phyloP scores from a whole-genome alignment of 2,329 filamentous ascomycete genomes.

The Hypoxylon sp. region DNA sequence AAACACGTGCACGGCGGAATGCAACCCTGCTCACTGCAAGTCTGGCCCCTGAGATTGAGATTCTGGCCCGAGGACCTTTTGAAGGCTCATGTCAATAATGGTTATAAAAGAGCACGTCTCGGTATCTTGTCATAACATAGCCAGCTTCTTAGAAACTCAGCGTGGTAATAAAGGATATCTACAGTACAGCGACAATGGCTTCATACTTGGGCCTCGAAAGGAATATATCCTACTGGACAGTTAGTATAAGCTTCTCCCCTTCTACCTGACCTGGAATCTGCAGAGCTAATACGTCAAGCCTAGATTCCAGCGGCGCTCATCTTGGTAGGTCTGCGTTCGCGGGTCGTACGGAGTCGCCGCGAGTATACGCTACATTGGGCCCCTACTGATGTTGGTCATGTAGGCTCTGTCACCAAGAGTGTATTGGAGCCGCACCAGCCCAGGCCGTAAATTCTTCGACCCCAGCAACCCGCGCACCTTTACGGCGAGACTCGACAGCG shows the following conservation, averaged over 20 bases:
- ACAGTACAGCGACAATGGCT: slow-evolving; percentile 33
- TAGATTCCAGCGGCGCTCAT: slow-evolving; percentile 42
- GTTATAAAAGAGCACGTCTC: neutral
- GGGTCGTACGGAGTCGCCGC: neutral
- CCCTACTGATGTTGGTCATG: neutral
- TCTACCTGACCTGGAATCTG: neutral
- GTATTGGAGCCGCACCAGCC: slow-evolving; percentile 43
- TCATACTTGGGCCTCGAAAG: slow-evolving; percentile 39
- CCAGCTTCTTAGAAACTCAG: neutral
- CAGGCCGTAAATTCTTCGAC: slow-evolving; percentile 43
- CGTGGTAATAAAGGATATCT: neutral
- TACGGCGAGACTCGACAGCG: slow-evolving; percentile 33
- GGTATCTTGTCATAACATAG: too few relatives aligned
- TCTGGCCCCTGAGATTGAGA: neutral
- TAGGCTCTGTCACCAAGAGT: slow-evolving; percentile 39
- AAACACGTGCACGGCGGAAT: neutral
- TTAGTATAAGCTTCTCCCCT: slow-evolving; percentile 22
- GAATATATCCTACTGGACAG: slow-evolving; percentile 46
- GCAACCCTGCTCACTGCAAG: neutral
- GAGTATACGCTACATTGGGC: neutral
- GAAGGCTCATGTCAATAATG: neutral
- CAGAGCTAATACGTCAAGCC: slow-evolving; percentile 7
- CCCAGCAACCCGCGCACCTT: slow-evolving; percentile 39
- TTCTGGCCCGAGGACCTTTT: neutral
- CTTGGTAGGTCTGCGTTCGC: slow-evolving; percentile 27